Percentiles rank a stretch among this genome's conserved stretches.
phyloP scores from a whole-genome alignment of 257 asterid species.

The Haberlea rhodopensis region DNA sequence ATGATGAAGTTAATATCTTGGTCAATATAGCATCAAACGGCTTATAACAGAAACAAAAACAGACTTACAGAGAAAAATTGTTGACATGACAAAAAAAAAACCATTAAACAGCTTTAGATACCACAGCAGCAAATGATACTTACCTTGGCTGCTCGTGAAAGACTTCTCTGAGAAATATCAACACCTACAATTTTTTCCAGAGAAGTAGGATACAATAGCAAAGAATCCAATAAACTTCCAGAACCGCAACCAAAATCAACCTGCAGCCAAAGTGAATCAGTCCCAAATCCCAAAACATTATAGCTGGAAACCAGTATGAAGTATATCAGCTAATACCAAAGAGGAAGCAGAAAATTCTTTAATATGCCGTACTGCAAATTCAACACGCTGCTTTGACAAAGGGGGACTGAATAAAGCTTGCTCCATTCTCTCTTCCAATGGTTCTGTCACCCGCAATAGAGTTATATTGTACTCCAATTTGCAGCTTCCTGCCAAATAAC shows the following conservation, averaged over 20 bases:
- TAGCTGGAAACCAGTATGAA: constrained; percentile 17
- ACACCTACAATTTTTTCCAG: constrained; percentile 81
- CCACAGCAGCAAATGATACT: constrained; percentile 18
- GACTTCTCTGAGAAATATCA: constrained; percentile 69
- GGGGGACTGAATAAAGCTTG: constrained; percentile 87
- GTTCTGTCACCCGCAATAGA: constrained; percentile 67
- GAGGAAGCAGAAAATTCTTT: constrained; percentile 65
- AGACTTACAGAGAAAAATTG: not conserved
- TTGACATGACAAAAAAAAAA: not conserved
- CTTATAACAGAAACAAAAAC: not conserved
- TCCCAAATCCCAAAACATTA: constrained; percentile 15
- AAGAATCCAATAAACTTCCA: constrained; percentile 87
- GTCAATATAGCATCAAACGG: not conserved
- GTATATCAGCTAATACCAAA: constrained; percentile 48
- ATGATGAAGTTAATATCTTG: no score
- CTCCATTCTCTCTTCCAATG: constrained; percentile 92
- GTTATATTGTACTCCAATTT: constrained; percentile 59
- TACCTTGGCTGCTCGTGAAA: constrained; percentile 95
- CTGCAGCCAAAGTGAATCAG: constrained; percentile 44
- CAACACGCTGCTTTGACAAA: constrained; percentile 86
- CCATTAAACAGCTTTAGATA: constrained; percentile 2
- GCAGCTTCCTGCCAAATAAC: constrained; percentile 49
- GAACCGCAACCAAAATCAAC: constrained; percentile 99
- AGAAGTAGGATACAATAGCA: constrained; percentile 72
- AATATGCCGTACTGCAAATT: constrained; percentile 77